Evolutionary conservation across 2,329 filamentous ascomycete species (phyloP), one percentile per base, ranked within the genome.

Genomic region (Exophiala sideris): DNA sequence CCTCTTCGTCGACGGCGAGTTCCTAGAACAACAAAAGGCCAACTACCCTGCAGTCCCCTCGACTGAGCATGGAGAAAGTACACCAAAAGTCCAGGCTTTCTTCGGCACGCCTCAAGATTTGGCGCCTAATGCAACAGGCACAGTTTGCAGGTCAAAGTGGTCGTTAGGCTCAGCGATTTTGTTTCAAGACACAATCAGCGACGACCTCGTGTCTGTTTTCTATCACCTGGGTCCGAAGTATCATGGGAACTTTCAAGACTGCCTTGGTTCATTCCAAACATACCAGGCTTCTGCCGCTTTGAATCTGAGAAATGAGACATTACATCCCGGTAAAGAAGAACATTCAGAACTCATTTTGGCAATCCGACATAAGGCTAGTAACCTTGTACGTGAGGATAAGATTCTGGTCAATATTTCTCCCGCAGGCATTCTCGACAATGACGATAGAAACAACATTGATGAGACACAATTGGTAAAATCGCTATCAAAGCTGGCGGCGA

Each of bases 171-270:
- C 89, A 45, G 91, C 91, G 1, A 89, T 96, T 69, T 76, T 99
- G 4, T 91, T 96, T 58, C 87, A 92, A 54, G 89, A 96, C 55
- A 82, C 86, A 0, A 76, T 96, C 34, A 96, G 90, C 55, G 92
- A 97, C 66, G 94, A 99, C 69, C 82, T 95, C 56, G 79, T 99
- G 51, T 87, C 92, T 10, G 94, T 99, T 0, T 89, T 96, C 65
- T 89, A 87, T 67, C 88, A 91, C 46, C 84, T 99, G 14, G 92
- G 94, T 0, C 88, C 91, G 20, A 84, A 90, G 45, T 99, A 99
- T 64, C 86, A 90, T 66, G 94, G 94, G 12, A 99, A 99, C 67
- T 96, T 95, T 64, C 94, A 99, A 71, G 94, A 99, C 67, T 94
- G 90, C 63, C 79, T 99, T 11, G 94, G 95, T 4, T 92, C 91